Percentiles rank a stretch among this genome's conserved stretches.
phyloP scores from a whole-genome alignment of 345 rosid genomes.

The Pistacia vera region DNA sequence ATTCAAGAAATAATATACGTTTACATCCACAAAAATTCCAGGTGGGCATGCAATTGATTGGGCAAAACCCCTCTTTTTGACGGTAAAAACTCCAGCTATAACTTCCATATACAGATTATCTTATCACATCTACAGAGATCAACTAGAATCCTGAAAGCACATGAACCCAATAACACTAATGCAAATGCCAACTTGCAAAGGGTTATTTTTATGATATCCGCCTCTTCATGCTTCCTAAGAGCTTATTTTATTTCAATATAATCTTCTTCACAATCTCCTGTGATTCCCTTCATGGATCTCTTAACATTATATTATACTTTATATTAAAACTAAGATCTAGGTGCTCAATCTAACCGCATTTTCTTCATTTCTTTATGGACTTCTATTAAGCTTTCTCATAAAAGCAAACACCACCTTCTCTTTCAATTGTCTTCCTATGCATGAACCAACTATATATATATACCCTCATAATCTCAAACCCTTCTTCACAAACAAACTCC shows the following conservation, averaged over 20 bases:
- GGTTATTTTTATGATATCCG: constrained; percentile 11
- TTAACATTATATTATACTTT: not conserved
- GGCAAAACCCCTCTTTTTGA: not conserved
- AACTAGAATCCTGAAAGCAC: not conserved
- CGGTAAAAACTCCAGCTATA: not conserved
- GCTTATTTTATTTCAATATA: constrained; percentile 6
- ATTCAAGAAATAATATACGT: too few relatives aligned
- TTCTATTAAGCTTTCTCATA: not conserved
- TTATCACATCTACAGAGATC: not conserved
- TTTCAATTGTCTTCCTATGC: not conserved
- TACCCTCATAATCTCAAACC: not conserved
- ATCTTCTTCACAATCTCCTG: constrained; percentile 20
- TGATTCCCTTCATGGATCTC: constrained; percentile 8
- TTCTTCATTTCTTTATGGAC: not conserved
- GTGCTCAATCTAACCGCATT: constrained; percentile 2
- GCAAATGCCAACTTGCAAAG: constrained; percentile 3
- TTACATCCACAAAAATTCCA: too few relatives aligned
- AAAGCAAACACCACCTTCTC: constrained; percentile 13
- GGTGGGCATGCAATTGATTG: not conserved
- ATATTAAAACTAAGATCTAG: constrained; percentile 14
- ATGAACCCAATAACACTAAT: not conserved
- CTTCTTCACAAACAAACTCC: constrained; percentile 10
- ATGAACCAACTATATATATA: not conserved
- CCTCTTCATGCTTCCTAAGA: constrained; percentile 19
- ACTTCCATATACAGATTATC: not conserved